Evolutionary conservation across 345 rosid genomes (phyloP).

Genomic region (Nephelium lappaceum): DNA sequence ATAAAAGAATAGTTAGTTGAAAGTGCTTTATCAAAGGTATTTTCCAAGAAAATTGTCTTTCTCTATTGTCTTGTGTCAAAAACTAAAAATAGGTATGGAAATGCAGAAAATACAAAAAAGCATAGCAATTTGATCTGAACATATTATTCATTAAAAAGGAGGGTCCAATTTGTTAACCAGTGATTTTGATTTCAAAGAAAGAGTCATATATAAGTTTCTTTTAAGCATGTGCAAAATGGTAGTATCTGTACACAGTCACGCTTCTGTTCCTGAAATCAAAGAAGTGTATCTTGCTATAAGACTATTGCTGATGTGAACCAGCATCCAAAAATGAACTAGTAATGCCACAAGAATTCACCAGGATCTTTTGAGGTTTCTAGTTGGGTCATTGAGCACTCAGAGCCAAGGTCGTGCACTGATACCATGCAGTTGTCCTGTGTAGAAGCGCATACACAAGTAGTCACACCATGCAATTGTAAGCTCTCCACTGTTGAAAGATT

Average conservation of each 20-base stretch:
- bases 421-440: slow-evolving; percentile 40
- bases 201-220: not conserved
- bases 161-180: not conserved
- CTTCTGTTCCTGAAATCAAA: not conserved
- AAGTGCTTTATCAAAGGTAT: too few relatives aligned
- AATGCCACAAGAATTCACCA: slow-evolving; percentile 20
- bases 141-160: not conserved
- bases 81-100: not conserved
- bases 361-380: slow-evolving; percentile 30
- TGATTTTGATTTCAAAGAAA: not conserved
- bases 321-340: slow-evolving; percentile 8
- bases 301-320: not conserved
- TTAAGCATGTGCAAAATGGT: not conserved
- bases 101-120: not conserved
- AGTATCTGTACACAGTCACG: not conserved
- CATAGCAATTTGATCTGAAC: not conserved
- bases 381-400: slow-evolving; percentile 58
- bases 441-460: not conserved
- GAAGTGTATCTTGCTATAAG: not conserved
- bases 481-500: not conserved
- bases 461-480: not conserved
- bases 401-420: slow-evolving; percentile 38
- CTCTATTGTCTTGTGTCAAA: too few relatives aligned
- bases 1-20: too few relatives aligned
- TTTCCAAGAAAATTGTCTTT: too few relatives aligned